Conservation (phyloP, 306 rosid species). For the Ormosia semicastrata region DNA sequence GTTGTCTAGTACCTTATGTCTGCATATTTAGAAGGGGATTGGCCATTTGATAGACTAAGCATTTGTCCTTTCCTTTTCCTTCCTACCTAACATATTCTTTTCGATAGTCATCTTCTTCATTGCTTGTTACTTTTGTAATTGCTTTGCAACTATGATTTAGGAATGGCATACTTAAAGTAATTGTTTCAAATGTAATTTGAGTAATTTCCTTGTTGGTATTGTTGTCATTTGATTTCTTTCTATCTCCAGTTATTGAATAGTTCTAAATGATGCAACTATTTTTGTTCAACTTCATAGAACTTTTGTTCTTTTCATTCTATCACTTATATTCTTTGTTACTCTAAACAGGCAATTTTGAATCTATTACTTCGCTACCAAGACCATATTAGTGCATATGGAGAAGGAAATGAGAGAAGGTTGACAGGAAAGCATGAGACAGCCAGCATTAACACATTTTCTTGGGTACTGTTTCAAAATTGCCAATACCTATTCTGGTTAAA, state of each 20-base stretch:
- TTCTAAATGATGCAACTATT: not conserved
- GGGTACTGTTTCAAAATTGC: too few species aligned
- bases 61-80: not conserved
- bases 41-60: conserved; percentile 5
- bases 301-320: not conserved
- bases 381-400: too few species aligned
- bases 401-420: too few species aligned
- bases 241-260: not conserved
- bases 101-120: not conserved
- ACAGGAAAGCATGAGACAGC: too few species aligned
- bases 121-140: conserved; percentile 21
- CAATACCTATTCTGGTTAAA: too few species aligned
- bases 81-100: not conserved
- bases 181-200: conserved; percentile 23
- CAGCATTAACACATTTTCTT: too few species aligned
- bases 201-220: not conserved
- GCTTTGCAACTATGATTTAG: conserved; percentile 25
- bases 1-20: not conserved
- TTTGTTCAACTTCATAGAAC: not conserved
- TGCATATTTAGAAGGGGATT: not conserved
- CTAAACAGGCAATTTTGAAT: conserved; percentile 58
- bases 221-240: not conserved
- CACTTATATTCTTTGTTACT: not conserved
- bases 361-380: conserved; percentile 86
- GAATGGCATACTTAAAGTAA: not conserved